Evolutionary conservation across 768 basidiomycete genomes (phyloP), one percentile per base, ranked within the genome.

Genomic region (Trametes gibbosa): DNA sequence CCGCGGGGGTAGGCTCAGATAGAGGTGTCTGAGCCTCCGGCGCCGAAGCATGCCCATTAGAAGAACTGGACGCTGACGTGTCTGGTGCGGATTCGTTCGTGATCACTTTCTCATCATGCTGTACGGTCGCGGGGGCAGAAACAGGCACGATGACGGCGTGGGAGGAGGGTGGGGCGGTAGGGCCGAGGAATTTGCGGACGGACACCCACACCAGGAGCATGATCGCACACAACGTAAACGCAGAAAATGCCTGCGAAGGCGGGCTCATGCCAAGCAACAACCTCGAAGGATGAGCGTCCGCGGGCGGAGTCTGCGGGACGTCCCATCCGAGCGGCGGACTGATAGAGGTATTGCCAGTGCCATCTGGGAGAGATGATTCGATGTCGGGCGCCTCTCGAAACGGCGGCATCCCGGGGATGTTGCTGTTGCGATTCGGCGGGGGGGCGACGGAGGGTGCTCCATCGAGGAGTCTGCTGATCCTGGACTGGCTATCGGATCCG

Each of bases 401-500:
- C 50, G 59, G 56, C 10, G 57, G 50, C 46, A 64, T 59, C 39
- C 40, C 48, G 34, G 47, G 45, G 24, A 63, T 51, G 35, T 68
- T 65, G 37, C 40, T 40, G 37, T 54, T 62, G 52, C n/a, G 42
- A 10, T 34, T 39, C 35, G 73, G 73, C 17, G 72, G 70, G 9
- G 60, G 61, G 7, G 76, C 69, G 2, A 66, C 75, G 2, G 72
- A 70, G 6, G 80, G 80, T 0, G 82, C 82, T 2, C 82, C 84
- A 54, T 89, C 86, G 2, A 89, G 74, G 21, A 89, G 76, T 62
- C 84, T 77, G 5, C 79, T 82, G 16, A 73, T 56, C 27, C 68
- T 58, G 23, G 69, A 70, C 49, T 62, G 63, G 64, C 78, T 81
- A 13, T 79, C 79, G 2, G 77, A 75, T 62, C 84, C 83, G 19